phyloP scores from a whole-genome alignment of 2,329 filamentous ascomycete species.

The Diaporthe citriasiana region DNA sequence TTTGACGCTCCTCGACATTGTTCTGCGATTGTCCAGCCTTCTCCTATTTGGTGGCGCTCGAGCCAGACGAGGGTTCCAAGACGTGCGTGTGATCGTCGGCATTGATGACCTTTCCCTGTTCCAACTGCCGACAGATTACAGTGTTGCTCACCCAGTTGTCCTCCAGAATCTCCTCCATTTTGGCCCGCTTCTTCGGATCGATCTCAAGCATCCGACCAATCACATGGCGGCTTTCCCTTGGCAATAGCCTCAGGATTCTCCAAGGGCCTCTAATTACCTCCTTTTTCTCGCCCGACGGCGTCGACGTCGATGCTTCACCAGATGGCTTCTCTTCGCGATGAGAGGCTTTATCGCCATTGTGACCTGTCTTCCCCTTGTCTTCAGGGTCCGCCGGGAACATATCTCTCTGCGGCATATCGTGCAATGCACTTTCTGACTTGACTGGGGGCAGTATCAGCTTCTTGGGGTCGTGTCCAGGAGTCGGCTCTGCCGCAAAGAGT shows the following conservation, averaged over 20 bases:
- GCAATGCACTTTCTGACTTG: constrained; percentile 60
- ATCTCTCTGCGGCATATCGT: constrained; percentile 57
- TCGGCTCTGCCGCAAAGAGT: constrained; percentile 88
- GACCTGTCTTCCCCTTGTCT: constrained; percentile 40
- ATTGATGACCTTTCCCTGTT: constrained; percentile 76
- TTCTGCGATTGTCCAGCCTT: constrained; percentile 6
- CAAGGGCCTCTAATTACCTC: constrained; percentile 93
- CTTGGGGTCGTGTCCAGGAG: constrained; percentile 76
- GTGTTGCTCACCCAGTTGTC: constrained; percentile 93
- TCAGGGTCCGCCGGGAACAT: constrained; percentile 54
- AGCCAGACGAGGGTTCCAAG: constrained; percentile 77
- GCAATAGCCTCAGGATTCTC: constrained; percentile 87
- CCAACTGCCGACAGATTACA: constrained; percentile 85
- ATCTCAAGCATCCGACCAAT: constrained; percentile 94
- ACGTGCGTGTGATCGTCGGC: constrained; percentile 87
- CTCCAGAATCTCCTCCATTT: constrained; percentile 85
- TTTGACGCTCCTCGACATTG: constrained; percentile 9
- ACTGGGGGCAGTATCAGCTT: constrained; percentile 64
- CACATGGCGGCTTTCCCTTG: constrained; percentile 90
- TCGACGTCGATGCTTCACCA: constrained; percentile 43
- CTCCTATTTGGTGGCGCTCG: constrained; percentile 48
- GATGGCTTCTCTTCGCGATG: constrained; percentile 46
- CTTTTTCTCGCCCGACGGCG: constrained; percentile 66
- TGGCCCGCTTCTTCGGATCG: constrained; percentile 85
- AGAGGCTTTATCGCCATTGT: constrained; percentile 26